Evolutionary conservation across 352 stramenopile species (phyloP).

Genomic region (Phytophthora cajani): DNA sequence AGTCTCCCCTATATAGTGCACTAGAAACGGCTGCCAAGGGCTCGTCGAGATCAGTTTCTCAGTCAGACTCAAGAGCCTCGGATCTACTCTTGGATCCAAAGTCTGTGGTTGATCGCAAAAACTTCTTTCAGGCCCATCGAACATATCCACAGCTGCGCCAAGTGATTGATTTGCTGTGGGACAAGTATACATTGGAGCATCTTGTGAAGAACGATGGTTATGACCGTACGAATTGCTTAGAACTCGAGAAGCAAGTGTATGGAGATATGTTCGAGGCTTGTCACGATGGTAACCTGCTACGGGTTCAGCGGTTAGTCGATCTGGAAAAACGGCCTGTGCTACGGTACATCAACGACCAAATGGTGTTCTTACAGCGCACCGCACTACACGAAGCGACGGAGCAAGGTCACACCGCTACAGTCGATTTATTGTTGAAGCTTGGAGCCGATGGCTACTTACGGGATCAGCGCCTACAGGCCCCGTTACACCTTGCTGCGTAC

Average conservation of each 20-base stretch:
- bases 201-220: conserved; percentile 40
- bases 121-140: conserved; percentile 44
- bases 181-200: conserved; percentile 43
- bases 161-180: conserved; percentile 75
- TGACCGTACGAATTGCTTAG: conserved; percentile 48
- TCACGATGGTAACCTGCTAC: conserved; percentile 60
- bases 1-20: conserved; percentile 60
- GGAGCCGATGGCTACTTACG: conserved; percentile 57
- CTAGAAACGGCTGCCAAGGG: conserved; percentile 51
- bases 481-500: conserved; percentile 53
- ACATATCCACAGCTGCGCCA: conserved; percentile 62
- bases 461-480: conserved; percentile 53
- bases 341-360: conserved; percentile 58
- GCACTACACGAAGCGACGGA: conserved; percentile 68
- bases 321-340: conserved; percentile 59
- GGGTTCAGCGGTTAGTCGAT: conserved; percentile 62
- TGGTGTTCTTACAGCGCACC: conserved; percentile 49
- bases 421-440: conserved; percentile 67
- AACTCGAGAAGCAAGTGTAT: conserved; percentile 60
- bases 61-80: conserved; percentile 1
- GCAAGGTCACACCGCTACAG: conserved; percentile 60
- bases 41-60: not conserved
- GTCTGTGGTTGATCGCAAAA: conserved; percentile 29
- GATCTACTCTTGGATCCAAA: conserved; percentile 7
- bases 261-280: conserved; percentile 61